Evolutionary conservation across 148 eudicot genomes (phyloP), one percentile per base, ranked within the genome.

Genomic region (Fallopia convolvulus): DNA sequence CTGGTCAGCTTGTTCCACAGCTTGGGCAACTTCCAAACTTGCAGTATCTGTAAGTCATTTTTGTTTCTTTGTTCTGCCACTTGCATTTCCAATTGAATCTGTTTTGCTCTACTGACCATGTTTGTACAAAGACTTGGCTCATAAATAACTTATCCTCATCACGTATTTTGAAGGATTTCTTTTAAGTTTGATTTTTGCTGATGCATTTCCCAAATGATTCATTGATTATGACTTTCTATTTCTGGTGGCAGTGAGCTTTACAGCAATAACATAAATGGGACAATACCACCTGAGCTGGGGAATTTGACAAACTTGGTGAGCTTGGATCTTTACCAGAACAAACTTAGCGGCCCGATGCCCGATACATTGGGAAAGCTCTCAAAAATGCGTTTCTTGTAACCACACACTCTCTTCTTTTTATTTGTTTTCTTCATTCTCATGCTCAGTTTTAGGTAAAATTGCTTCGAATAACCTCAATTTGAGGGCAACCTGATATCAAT

Each of bases 321-420:
- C 81, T 79, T 84, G 80, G 82, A 83, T 81, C 80, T 84, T 53
- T 81, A 81, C 77, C 74, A 58, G 79, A 84, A 81, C 76, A 55
- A 56, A 32, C 61, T 84, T 47, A 65, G 55, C 33, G 86, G 83
- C 18, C 60, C 75, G n/a, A 78, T 81, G 52, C 84, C 83, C n/a
- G 86, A 81, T n/a, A 65, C 82, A 7, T 30, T 84, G 68, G 83
- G 83, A 50, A 79, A 76, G 70, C 81, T 84, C 74, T 41, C 36
- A 4, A 74, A 47, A 47, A 52, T 83, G 72, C 74, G 79, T 36
- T 80, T 80, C 79, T 75, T 83, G 85, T 83, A 77, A 73, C 76
- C 26, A 68, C 70, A 39, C 73, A 41, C 36, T 47, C 80, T 40
- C 32, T 58, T 32, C 71, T 12, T 32, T 15, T 14, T 33, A 6